phyloP scores from a whole-genome alignment of 78 protist species.

The Parvularia atlantis region DNA sequence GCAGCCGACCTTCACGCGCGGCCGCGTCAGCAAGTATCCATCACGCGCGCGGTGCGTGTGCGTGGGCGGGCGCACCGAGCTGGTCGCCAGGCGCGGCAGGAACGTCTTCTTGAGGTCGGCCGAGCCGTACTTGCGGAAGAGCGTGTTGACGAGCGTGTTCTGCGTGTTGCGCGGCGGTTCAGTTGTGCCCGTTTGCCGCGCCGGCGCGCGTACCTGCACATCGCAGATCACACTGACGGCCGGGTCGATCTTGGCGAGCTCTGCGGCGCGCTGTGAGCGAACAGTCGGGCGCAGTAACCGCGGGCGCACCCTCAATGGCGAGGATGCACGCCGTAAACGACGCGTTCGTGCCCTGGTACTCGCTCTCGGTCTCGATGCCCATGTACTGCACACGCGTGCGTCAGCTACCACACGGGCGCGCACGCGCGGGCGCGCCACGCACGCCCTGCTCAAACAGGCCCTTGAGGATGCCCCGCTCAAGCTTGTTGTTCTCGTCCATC shows the following conservation, averaged over 20 bases:
- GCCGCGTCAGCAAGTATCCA: background rate
- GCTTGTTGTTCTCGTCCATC: background rate
- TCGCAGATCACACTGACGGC: background rate
- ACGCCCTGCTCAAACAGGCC: constrained; percentile 37
- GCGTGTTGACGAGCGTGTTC: constrained; percentile 8
- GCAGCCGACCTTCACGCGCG: constrained; percentile 36
- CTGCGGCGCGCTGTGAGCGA: constrained; percentile 3
- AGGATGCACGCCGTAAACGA: constrained; percentile 46
- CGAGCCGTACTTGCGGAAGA: constrained; percentile 47
- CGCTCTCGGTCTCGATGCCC: constrained; percentile 70
- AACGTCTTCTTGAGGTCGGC: constrained; percentile 41
- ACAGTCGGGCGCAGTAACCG: too few species aligned
- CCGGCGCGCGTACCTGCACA: too few species aligned
- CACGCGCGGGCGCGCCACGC: background rate
- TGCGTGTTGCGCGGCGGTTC: background rate
- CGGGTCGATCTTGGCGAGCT: constrained; percentile 41
- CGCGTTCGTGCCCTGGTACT: constrained; percentile 68
- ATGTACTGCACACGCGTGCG: too few species aligned
- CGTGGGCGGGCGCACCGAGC: constrained; percentile 7
- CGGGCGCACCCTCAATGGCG: constrained; percentile 47
- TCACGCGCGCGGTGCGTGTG: background rate
- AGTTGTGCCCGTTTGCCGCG: too few species aligned
- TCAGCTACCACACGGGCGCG: too few species aligned
- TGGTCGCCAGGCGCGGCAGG: constrained; percentile 57
- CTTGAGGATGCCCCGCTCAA: background rate